Base-by-base conservation (phyloP, 768 basidiomycete species). In the Leccinum fibrillosum region DNA sequence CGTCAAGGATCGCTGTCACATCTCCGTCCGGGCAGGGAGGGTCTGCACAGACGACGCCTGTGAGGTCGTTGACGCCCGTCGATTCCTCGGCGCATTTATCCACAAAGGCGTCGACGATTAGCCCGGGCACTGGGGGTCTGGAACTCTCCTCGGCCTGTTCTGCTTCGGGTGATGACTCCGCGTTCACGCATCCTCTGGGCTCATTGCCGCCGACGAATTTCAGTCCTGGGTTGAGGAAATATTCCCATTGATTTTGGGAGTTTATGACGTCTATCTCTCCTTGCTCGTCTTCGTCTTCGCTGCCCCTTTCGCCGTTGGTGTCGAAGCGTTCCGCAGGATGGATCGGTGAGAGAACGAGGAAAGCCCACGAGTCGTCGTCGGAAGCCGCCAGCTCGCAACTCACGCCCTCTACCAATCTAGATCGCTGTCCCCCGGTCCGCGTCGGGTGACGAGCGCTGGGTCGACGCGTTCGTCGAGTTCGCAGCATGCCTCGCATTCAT, bases 341-440 rank as follows among this genome's bases (percentile, higher is more conserved):
- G 53, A 37, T 37, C 15, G 48, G 55, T 3, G 64, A 64, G 6
- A 51, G 44, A 58, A 45, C 15, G 7, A 30, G n/a, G 34, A 53
- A 49, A 6, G 37, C 2, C 34, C n/a, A 5, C 19, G 56, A 58
- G 15, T 51, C 53, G 9, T 28, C 52, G 12, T 28, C 52, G 25
- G 23, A 53, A 17, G 5, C 47, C 2, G 12, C 45, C 5, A 44
- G 37, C 50, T 34, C 30, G 6, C 50, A 49, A 6, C 52, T 44
- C 9, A 44, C 53, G 1, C 19, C 34, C 30, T 58, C 55, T 53
- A 13, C 47, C 56, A 66, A 61, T 48, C 58, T 2, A 55, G 62
- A 44, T 66, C 62, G 37, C 15, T 53, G 35, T 68, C 67, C n/a
- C 53, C 60, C 48, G 17, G 52, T 47, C 53, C 60, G 13, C 28